These are phyloP conservation scores for Fusarium newnesense DNA, from an alignment of 2,329 filamentous ascomycete species.

Conservation along the genomic window DNA sequence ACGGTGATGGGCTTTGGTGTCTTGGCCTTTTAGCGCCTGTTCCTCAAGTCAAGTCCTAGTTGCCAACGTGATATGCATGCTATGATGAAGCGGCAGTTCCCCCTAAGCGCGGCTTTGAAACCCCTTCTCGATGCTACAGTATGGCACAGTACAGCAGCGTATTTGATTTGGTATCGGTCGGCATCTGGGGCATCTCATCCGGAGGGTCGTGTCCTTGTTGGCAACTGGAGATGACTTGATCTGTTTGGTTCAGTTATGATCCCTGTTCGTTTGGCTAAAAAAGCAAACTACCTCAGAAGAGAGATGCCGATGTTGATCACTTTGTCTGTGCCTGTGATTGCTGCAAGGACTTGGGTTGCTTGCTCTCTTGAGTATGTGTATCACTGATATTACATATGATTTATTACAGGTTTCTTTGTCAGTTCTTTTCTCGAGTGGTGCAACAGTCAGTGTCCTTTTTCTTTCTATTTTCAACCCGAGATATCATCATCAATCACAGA, in stretches of 20 bases:
- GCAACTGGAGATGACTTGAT: background rate
- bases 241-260: background rate
- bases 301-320: constrained; percentile 8
- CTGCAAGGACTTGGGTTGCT: background rate
- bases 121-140: constrained; percentile 1
- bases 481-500: background rate
- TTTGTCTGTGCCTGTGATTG: constrained; percentile 1
- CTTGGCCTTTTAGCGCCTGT: constrained; percentile 21
- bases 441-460: background rate
- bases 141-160: background rate
- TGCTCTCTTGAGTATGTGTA: background rate
- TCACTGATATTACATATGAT: background rate
- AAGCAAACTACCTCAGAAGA: constrained; percentile 15
- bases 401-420: background rate
- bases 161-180: background rate
- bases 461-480: background rate
- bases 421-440: background rate
- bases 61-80: background rate
- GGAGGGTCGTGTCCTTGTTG: background rate
- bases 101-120: constrained; percentile 11
- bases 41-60: background rate
- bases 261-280: constrained; percentile 11
- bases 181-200: constrained; percentile 6
- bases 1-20: constrained; percentile 22
- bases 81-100: constrained; percentile 15